Conservation (phyloP, 2,329 filamentous ascomycete genomes). For the Thielaviopsis ethacetica region DNA sequence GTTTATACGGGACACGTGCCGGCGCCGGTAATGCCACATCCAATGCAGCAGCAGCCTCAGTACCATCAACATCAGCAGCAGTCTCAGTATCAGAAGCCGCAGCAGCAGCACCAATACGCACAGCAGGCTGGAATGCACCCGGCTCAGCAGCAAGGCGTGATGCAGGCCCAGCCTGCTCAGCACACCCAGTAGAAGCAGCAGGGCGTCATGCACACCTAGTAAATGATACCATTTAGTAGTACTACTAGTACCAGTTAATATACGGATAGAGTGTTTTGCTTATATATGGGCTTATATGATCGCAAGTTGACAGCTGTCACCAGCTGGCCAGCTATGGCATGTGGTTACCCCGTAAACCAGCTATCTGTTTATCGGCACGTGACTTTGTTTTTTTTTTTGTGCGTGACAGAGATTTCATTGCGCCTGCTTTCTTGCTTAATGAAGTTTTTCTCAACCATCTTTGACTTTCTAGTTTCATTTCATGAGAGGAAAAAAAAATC, state of each 20-base stretch:
- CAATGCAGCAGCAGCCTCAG: background rate
- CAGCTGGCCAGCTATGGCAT: background rate
- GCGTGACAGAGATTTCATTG: background rate
- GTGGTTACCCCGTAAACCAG: background rate
- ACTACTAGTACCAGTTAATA: no score
- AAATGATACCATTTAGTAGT: no score
- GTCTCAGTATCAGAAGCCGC: background rate
- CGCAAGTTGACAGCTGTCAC: background rate
- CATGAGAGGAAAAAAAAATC: no score
- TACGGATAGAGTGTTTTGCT: no score
- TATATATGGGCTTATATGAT: no score
- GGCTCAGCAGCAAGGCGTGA: background rate
- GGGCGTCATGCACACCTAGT: background rate
- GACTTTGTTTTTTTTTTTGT: background rate
- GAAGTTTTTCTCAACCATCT: background rate
- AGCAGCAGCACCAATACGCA: background rate
- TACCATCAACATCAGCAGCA: background rate
- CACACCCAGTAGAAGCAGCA: no score
- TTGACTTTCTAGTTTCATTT: no score
- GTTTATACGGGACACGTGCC: background rate
- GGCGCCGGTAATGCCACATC: background rate
- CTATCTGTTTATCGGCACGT: slow-evolving; percentile 10
- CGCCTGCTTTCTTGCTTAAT: background rate
- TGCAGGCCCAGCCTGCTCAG: background rate
- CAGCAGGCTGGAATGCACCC: background rate